A percentile compares a stretch with the other conserved stretches of the same genome.
These are phyloP conservation scores for Nannizzia gypsea DNA, from an alignment of 2,329 filamentous ascomycete genomes.

Conservation along the genomic window DNA sequence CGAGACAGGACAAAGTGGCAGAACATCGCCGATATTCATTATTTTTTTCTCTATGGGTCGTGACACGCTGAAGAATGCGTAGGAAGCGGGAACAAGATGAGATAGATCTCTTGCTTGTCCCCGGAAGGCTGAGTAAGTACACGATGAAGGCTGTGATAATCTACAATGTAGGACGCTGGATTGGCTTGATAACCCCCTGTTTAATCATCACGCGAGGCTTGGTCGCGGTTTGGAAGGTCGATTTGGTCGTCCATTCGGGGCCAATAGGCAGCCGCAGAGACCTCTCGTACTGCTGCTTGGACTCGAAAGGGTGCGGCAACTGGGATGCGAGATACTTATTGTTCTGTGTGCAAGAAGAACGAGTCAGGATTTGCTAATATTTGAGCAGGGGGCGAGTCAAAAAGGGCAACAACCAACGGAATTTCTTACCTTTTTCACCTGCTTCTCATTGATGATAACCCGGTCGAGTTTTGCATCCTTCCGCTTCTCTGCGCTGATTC, in stretches of 20 bases:
- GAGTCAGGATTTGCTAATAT: background rate
- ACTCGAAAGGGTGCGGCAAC: conserved; percentile 85
- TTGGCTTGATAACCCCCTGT: conserved; percentile 76
- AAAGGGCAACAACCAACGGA: background rate
- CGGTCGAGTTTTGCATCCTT: conserved; percentile 70
- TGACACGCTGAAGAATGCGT: background rate
- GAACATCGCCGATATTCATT: background rate
- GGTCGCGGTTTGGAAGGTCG: conserved; percentile 77
- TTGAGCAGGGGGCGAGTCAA: background rate
- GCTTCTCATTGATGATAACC: conserved; percentile 89
- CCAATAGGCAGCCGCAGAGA: conserved; percentile 77
- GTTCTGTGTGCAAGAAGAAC: conserved; percentile 44
- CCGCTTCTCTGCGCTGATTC: conserved; percentile 62
- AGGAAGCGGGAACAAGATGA: background rate
- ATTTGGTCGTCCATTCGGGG: conserved; percentile 93
- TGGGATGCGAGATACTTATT: conserved; percentile 72
- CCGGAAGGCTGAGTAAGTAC: conserved; percentile 1
- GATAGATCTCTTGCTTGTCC: background rate
- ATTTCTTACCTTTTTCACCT: conserved; percentile 66
- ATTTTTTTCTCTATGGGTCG: background rate
- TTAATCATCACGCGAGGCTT: conserved; percentile 86
- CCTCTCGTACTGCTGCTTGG: conserved; percentile 76
- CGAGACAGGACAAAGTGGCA: background rate
- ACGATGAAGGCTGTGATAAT: background rate
- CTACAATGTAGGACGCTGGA: conserved; percentile 61